Evolutionary conservation across 768 basidiomycete species (phyloP).

Genomic region (Podaxis sp.): DNA sequence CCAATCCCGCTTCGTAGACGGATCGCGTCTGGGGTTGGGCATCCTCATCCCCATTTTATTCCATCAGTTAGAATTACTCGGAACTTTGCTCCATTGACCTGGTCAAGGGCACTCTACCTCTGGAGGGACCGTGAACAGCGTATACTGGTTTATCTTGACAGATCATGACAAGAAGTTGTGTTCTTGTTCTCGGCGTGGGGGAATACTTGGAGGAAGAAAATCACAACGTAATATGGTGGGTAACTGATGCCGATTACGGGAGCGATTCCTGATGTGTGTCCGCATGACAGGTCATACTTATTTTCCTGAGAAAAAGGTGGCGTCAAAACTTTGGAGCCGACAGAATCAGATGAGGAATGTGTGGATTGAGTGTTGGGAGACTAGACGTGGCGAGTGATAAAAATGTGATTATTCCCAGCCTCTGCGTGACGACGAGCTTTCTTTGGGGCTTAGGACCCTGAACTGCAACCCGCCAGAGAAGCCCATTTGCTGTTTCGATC

Average conservation of each 20-base stretch:
- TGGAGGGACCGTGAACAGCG: not conserved
- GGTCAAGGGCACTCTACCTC: not conserved
- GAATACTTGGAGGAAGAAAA: not conserved
- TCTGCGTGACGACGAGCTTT: not conserved
- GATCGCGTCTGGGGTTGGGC: not conserved
- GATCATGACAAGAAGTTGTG: constrained; percentile 6
- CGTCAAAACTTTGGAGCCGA: constrained; percentile 1
- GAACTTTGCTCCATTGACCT: not conserved
- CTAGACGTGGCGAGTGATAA: not conserved
- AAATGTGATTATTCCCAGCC: not conserved
- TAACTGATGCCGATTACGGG: constrained; percentile 6
- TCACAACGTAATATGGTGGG: not conserved
- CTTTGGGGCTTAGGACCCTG: not conserved
- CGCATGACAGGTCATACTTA: constrained; percentile 1
- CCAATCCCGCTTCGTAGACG: not conserved
- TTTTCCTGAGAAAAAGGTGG: constrained; percentile 2
- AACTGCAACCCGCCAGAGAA: not conserved
- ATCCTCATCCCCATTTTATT: not conserved
- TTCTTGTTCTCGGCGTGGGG: not conserved
- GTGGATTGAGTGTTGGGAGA: not conserved
- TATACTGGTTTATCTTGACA: not conserved
- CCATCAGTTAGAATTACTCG: not conserved
- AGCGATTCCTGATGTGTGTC: not conserved
- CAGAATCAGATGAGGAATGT: not conserved
- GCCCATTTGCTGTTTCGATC: not conserved